Evolutionary conservation across 1,284 basidiomycete species (phyloP), one percentile per base, ranked within the genome.

Genomic region (Naganishia sp.): DNA sequence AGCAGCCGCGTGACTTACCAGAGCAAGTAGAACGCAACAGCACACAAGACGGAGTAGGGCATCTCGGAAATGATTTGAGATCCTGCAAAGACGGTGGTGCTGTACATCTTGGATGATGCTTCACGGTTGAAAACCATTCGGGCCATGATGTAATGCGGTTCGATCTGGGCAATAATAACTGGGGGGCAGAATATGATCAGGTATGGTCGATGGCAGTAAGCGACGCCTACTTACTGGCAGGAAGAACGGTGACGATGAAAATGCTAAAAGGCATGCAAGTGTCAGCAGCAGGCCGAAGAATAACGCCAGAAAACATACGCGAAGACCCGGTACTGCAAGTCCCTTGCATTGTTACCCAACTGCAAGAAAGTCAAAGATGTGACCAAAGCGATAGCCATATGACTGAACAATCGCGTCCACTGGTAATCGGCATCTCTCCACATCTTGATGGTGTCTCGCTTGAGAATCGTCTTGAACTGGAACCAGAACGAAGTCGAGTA

Each of bases 301-400:
- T 16, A 46, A 23, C 23, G 31, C 65, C 48, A 59, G 63, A 60
- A 72, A 15, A 71, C 74, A 61, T 90, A 86, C 31, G 83, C 85
- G 78, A 94, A 94, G 44, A 92, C 85, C 45, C 90, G 84, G 81
- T 92, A 94, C 75, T 97, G 90, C 33, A 96, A 80, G 55, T 89
- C 87, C 55, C 87, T 84, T 46, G 86, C 70, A 68, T 86, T 87
- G 72, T 85, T 80, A 57, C 85, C 84, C 25, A 94, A 82, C 75
- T 89, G 87, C 64, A 97, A 81, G 85, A 94, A 94, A 15, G 90
- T 90, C 60, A 97, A 82, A 36, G 88, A 88, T 64, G 92, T 84
- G 75, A 89, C 86, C 4, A 95, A 81, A 7, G 90, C 88, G 69
- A 94, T 88, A 74, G 88, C 86, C 7, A 83, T 82, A 70, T 88